phyloP scores from a whole-genome alignment of 1,284 basidiomycete species.

The Fomitiporia mediterranea region DNA sequence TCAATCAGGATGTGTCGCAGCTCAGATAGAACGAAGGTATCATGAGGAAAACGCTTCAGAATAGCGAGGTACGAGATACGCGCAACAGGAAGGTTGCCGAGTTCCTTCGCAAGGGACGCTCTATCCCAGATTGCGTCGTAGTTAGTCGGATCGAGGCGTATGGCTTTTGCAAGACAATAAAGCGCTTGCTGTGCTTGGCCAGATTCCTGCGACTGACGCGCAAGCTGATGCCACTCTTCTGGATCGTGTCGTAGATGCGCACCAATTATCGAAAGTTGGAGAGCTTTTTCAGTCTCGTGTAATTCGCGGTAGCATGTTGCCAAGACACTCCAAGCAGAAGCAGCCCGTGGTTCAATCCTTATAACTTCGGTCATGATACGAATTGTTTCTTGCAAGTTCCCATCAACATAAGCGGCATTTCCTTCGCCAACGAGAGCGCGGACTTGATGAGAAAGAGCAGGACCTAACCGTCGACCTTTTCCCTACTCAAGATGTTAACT shows the following conservation, averaged over 20 bases:
- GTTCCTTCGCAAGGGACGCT: conserved; percentile 75
- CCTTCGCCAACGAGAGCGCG: conserved; percentile 79
- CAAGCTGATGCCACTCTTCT: conserved; percentile 86
- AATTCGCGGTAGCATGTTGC: conserved; percentile 75
- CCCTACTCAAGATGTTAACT: conserved; percentile 30
- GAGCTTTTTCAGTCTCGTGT: conserved; percentile 62
- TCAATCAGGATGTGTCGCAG: conserved; percentile 77
- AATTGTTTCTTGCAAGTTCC: conserved; percentile 65
- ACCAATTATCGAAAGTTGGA: conserved; percentile 86
- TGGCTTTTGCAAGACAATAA: conserved; percentile 88
- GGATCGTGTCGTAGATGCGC: conserved; percentile 83
- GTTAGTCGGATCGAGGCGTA: conserved; percentile 76
- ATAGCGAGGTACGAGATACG: conserved; percentile 73
- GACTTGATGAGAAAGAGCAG: conserved; percentile 78
- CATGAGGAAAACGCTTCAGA: conserved; percentile 74
- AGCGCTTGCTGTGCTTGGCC: conserved; percentile 82
- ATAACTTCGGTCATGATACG: conserved; percentile 88
- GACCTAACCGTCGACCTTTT: conserved; percentile 38
- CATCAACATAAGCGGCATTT: conserved; percentile 82
- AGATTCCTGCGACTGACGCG: conserved; percentile 65
- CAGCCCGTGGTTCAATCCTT: conserved; percentile 84
- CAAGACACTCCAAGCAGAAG: conserved; percentile 82
- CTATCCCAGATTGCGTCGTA: conserved; percentile 89
- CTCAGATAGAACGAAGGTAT: conserved; percentile 77
- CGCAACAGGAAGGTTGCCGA: conserved; percentile 68